phyloP scores from a whole-genome alignment of 768 basidiomycete species.

The Mycena latifolia region DNA sequence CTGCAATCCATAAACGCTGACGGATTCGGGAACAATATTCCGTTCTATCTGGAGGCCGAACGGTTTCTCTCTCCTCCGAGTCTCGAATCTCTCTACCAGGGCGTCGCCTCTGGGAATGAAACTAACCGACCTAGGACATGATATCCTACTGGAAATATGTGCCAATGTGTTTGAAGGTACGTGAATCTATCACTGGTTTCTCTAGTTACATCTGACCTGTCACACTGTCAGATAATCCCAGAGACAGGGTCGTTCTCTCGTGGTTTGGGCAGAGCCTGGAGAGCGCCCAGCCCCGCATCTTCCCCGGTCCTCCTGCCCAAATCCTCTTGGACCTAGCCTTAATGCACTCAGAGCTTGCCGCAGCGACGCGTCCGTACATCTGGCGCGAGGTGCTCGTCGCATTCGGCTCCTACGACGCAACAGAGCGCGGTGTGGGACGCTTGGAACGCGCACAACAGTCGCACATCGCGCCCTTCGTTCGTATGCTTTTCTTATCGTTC shows the following conservation, averaged over 20 bases:
- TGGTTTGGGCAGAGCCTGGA: constrained; percentile 5
- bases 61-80: no score
- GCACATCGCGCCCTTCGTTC: constrained; percentile 12
- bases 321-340: constrained; percentile 16
- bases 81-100: no score
- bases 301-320: constrained; percentile 17
- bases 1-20: no score
- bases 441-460: constrained; percentile 9
- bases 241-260: constrained; percentile 1
- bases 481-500: constrained; percentile 15
- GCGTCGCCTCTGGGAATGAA: no score
- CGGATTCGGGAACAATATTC: no score
- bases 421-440: neutral
- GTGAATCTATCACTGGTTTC: neutral
- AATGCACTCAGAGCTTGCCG: constrained; percentile 16
- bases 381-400: constrained; percentile 20
- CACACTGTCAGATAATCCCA: neutral
- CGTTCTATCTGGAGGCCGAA: no score
- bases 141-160: constrained; percentile 3
- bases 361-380: constrained; percentile 18
- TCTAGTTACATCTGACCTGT: neutral
- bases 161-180: constrained; percentile 13
- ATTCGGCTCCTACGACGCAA: constrained; percentile 2
- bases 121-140: constrained; percentile 11
- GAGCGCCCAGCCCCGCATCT: neutral